phyloP scores from a whole-genome alignment of 805 yeast species.

The Sugiyamaella lignohabitans region DNA sequence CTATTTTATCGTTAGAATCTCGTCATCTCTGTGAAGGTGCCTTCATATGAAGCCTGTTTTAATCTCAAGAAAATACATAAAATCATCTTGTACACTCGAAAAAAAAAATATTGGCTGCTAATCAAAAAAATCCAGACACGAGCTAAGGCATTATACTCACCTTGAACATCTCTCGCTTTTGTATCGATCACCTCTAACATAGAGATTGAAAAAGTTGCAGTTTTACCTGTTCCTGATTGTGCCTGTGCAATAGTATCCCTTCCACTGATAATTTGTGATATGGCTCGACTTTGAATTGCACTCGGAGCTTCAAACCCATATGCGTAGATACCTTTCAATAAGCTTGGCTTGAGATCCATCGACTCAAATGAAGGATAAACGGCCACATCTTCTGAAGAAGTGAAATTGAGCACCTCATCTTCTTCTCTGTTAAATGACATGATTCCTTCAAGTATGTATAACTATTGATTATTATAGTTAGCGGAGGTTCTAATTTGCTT shows the following conservation, averaged over 20 bases:
- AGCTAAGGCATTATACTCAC: too few species aligned
- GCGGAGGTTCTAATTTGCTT: too few species aligned
- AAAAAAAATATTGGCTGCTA: background rate
- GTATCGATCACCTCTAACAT: slow-evolving; percentile 58
- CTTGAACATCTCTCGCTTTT: slow-evolving; percentile 64
- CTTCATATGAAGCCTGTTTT: too few species aligned
- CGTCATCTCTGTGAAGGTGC: too few species aligned
- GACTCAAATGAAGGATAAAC: slow-evolving; percentile 27
- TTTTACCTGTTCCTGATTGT: slow-evolving; percentile 86
- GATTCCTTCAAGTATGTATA: too few species aligned
- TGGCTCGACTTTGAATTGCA: slow-evolving; percentile 77
- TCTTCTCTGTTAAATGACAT: slow-evolving; percentile 2
- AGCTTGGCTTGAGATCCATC: slow-evolving; percentile 27
- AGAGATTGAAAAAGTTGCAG: slow-evolving; percentile 80
- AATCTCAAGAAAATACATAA: too few species aligned
- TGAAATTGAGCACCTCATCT: background rate
- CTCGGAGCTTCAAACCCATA: slow-evolving; percentile 80
- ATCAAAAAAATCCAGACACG: background rate
- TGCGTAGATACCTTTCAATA: slow-evolving; percentile 54
- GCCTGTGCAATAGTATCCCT: slow-evolving; percentile 76
- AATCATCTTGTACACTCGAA: too few species aligned
- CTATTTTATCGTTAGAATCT: too few species aligned
- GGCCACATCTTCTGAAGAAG: slow-evolving; percentile 2
- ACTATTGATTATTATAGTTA: too few species aligned
- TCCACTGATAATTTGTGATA: slow-evolving; percentile 69